Evolutionary conservation across 2,329 filamentous ascomycete genomes (phyloP).

Genomic region (Fusarium nisikadoi): DNA sequence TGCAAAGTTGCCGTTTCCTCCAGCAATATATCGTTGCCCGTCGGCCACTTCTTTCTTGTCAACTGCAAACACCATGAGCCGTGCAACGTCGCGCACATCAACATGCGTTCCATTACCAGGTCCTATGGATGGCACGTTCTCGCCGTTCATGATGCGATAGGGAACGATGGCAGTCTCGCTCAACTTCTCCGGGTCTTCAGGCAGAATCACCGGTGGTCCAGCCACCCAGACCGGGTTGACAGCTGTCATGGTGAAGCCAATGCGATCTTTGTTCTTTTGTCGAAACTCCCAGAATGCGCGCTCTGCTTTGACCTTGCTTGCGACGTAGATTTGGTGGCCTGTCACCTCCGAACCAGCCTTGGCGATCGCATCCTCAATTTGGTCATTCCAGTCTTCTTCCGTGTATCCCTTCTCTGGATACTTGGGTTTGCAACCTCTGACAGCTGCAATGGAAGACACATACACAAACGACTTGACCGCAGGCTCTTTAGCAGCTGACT

Average conservation of each 20-base stretch:
- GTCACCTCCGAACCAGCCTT: not conserved
- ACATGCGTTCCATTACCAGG: slow-evolving; percentile 22
- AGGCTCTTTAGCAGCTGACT: slow-evolving; percentile 1
- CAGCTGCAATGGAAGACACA: slow-evolving; percentile 10
- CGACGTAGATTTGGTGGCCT: slow-evolving; percentile 16
- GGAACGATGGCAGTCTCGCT: slow-evolving; percentile 19
- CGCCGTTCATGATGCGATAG: slow-evolving; percentile 17
- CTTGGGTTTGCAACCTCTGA: not conserved
- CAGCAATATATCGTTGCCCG: slow-evolving; percentile 14
- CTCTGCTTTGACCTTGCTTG: slow-evolving; percentile 21
- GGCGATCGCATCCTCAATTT: not conserved
- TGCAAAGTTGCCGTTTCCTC: not conserved
- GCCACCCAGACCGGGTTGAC: slow-evolving; percentile 21
- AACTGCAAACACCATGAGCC: slow-evolving; percentile 7
- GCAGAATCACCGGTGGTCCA: slow-evolving; percentile 7
- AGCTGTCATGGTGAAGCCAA: slow-evolving; percentile 13
- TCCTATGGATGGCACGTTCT: not conserved
- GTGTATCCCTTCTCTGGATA: not conserved
- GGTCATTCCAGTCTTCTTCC: slow-evolving; percentile 23
- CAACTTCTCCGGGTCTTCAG: slow-evolving; percentile 12
- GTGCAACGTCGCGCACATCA: slow-evolving; percentile 18
- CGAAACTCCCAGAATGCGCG: slow-evolving; percentile 19
- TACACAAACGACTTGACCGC: slow-evolving; percentile 1
- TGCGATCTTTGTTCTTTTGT: not conserved
- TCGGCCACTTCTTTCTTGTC: slow-evolving; percentile 6